A percentile compares a stretch with the other conserved stretches of the same genome.
phyloP scores from a whole-genome alignment of 371 early-diverging fungal species.

The Mucor piriformis region DNA sequence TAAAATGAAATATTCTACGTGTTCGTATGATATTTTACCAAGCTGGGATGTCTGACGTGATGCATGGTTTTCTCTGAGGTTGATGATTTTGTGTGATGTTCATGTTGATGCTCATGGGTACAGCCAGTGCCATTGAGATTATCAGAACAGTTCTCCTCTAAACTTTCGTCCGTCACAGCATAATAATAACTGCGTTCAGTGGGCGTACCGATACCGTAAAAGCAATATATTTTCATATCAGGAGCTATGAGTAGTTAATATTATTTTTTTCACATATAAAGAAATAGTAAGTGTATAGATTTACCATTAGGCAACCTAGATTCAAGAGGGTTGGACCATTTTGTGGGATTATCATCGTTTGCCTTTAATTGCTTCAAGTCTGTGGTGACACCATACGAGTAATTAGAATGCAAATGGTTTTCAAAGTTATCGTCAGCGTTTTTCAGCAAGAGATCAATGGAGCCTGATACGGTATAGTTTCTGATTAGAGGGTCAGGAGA shows the following conservation, averaged over 20 bases:
- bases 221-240: slow-evolving; percentile 77
- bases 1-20: not conserved
- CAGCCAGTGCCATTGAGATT: slow-evolving; percentile 3
- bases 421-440: slow-evolving; percentile 54
- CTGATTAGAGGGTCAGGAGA: slow-evolving; percentile 16
- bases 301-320: slow-evolving; percentile 76
- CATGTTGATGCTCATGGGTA: not conserved
- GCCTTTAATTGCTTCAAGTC: slow-evolving; percentile 55
- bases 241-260: slow-evolving; percentile 39
- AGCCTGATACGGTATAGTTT: slow-evolving; percentile 57
- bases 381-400: slow-evolving; percentile 68
- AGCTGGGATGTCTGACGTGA: not conserved
- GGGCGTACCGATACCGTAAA: slow-evolving; percentile 81
- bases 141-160: slow-evolving; percentile 5
- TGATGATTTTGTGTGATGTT: not conserved
- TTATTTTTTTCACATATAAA: not conserved
- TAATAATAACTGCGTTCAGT: slow-evolving; percentile 87
- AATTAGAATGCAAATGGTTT: slow-evolving; percentile 55
- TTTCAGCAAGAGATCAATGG: slow-evolving; percentile 56
- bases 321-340: slow-evolving; percentile 89
- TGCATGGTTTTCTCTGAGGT: not conserved
- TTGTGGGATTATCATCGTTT: slow-evolving; percentile 56
- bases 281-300: not conserved
- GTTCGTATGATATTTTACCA: not conserved
- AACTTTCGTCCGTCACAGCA: slow-evolving; percentile 15